phyloP scores from a whole-genome alignment of 2,329 filamentous ascomycete species.

The Aspergillus sp. region DNA sequence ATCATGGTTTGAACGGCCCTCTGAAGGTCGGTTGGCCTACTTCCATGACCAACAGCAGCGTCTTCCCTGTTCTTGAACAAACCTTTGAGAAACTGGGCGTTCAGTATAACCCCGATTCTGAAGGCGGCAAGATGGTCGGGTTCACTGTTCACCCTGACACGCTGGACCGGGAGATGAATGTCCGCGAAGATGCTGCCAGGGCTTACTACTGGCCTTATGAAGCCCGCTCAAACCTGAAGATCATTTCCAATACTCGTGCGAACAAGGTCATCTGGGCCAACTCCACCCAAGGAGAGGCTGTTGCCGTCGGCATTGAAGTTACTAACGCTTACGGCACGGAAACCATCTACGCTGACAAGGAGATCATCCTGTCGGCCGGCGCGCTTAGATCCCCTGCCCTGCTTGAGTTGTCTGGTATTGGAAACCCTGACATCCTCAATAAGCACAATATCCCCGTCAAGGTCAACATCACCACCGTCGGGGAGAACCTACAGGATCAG shows the following conservation, averaged over 20 bases:
- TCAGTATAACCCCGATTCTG: slow-evolving; percentile 46
- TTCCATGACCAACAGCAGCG: slow-evolving; percentile 24
- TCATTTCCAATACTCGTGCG: slow-evolving; percentile 47
- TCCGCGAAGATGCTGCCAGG: slow-evolving; percentile 51
- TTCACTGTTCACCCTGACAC: slow-evolving; percentile 48
- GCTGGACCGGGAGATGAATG: slow-evolving; percentile 38
- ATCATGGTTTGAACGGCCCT: slow-evolving; percentile 33
- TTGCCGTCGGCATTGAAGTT: slow-evolving; percentile 35
- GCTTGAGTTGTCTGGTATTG: slow-evolving; percentile 63
- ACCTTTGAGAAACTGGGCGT: slow-evolving; percentile 43
- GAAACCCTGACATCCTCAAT: slow-evolving; percentile 39
- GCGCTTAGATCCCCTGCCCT: slow-evolving; percentile 58
- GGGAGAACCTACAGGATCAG: slow-evolving; percentile 54
- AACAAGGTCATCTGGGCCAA: slow-evolving; percentile 44
- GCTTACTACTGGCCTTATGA: slow-evolving; percentile 51
- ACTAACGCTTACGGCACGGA: slow-evolving; percentile 25
- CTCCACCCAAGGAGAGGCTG: slow-evolving; percentile 14
- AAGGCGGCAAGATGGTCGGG: slow-evolving; percentile 49
- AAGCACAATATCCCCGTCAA: slow-evolving; percentile 29
- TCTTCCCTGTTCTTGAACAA: slow-evolving; percentile 37
- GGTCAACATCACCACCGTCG: slow-evolving; percentile 44
- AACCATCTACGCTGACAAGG: slow-evolving; percentile 38
- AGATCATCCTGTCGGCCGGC: slow-evolving; percentile 64
- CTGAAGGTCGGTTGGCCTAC: slow-evolving; percentile 32
- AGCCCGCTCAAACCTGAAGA: slow-evolving; percentile 46